Conservation (phyloP, 2,329 filamentous ascomycete genomes). For the Colletotrichum sp. region DNA sequence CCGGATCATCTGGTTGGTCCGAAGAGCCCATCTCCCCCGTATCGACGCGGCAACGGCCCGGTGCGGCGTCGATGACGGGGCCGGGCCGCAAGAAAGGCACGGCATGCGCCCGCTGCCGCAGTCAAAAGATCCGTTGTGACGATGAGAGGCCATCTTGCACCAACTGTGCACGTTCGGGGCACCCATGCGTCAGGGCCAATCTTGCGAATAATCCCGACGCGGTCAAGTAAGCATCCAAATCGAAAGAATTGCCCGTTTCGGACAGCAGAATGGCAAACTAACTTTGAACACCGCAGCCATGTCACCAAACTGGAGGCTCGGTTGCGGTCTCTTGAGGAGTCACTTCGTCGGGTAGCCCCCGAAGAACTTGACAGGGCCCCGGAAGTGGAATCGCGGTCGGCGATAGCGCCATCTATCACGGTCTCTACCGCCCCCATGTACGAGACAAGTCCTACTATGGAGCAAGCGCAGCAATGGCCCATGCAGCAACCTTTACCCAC, state of each 20-base stretch:
- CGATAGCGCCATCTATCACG: neutral
- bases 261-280: neutral
- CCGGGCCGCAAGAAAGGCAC: conserved; percentile 31
- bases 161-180: conserved; percentile 33
- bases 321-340: neutral
- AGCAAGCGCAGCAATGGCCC: neutral
- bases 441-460: neutral
- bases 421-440: neutral
- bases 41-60: neutral
- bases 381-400: neutral
- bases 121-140: conserved; percentile 37
- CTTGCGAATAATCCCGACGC: neutral
- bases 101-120: conserved; percentile 35
- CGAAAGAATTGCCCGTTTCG: neutral
- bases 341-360: neutral
- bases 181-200: conserved; percentile 30
- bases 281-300: neutral
- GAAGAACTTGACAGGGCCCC: neutral
- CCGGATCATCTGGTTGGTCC: neutral
- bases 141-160: conserved; percentile 30
- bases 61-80: neutral
- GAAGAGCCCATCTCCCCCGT: neutral
- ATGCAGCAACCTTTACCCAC: neutral
- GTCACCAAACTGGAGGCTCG: neutral
- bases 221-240: neutral